These are phyloP conservation scores for Lactifluus subvellereus DNA, from an alignment of 768 basidiomycete species.

Conservation along the genomic window DNA sequence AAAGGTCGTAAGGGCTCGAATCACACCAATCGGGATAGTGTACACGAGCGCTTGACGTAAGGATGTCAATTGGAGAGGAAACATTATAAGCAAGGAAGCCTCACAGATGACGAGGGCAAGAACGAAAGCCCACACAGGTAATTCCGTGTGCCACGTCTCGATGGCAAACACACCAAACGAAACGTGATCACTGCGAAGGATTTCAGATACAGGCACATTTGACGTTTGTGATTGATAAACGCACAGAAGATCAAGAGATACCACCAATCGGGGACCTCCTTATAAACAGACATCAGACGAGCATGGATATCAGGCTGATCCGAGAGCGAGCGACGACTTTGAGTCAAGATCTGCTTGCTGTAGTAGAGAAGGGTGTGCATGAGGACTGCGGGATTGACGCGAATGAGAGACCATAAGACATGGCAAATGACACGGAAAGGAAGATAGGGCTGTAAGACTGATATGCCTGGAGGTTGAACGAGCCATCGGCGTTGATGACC, in stretches of 20 bases:
- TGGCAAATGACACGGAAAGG: slow-evolving; percentile 62
- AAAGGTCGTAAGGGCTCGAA: not conserved
- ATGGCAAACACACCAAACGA: slow-evolving; percentile 61
- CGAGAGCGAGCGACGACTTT: too few relatives aligned
- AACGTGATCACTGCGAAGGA: slow-evolving; percentile 58
- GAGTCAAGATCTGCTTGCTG: too few relatives aligned
- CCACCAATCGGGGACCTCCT: too few relatives aligned
- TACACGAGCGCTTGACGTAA: slow-evolving; percentile 40
- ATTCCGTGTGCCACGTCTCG: slow-evolving; percentile 64
- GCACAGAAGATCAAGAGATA: too few relatives aligned
- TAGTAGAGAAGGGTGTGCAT: too few relatives aligned
- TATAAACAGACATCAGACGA: too few relatives aligned
- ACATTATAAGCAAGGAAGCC: slow-evolving; percentile 50
- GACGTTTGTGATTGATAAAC: too few relatives aligned
- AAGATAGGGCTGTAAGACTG: slow-evolving; percentile 55
- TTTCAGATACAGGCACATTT: too few relatives aligned
- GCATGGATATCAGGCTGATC: too few relatives aligned
- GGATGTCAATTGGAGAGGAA: slow-evolving; percentile 71
- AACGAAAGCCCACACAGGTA: slow-evolving; percentile 27
- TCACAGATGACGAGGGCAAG: slow-evolving; percentile 36
- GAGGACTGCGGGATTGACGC: too few relatives aligned
- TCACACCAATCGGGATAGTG: slow-evolving; percentile 27
- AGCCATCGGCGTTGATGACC: slow-evolving; percentile 48
- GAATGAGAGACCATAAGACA: slow-evolving; percentile 73
- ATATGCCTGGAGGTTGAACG: slow-evolving; percentile 53